Conservation (phyloP, 768 basidiomycete species). For the Phlebiopsis gigantea region DNA sequence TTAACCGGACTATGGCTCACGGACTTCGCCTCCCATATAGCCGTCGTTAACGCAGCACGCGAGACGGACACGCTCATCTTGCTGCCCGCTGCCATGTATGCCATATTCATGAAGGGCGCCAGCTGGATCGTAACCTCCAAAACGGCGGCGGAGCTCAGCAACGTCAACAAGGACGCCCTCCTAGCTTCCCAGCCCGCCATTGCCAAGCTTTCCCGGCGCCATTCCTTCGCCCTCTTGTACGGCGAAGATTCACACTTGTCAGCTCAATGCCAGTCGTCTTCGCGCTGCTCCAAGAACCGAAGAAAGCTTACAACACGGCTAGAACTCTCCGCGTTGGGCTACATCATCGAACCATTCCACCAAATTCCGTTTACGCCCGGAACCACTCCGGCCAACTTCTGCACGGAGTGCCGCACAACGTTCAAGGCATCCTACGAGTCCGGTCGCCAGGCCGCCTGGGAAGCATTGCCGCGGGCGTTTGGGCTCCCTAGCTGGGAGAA, state of each 20-base stretch:
- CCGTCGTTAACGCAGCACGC: not conserved
- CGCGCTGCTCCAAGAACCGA: not conserved
- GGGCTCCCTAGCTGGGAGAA: not conserved
- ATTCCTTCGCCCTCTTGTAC: not conserved
- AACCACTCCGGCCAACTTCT: not conserved
- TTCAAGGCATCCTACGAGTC: not conserved
- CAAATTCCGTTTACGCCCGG: not conserved
- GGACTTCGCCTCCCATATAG: not conserved
- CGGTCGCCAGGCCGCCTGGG: not conserved
- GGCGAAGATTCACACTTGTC: not conserved
- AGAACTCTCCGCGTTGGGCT: not conserved
- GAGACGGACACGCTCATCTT: not conserved
- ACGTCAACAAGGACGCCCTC: not conserved
- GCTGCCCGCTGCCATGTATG: not conserved
- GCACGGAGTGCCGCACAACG: not conserved
- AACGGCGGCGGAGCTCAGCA: no score
- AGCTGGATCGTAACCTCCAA: not conserved
- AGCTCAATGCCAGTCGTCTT: not conserved
- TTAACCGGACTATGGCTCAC: not conserved
- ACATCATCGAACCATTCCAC: not conserved
- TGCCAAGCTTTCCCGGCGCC: not conserved
- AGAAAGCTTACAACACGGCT: not conserved
- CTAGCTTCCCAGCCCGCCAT: not conserved
- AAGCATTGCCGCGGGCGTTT: not conserved
- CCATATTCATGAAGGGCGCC: no score